Evolutionary conservation across 2,329 filamentous ascomycete genomes (phyloP).

Genomic region (Fusarium sp.): DNA sequence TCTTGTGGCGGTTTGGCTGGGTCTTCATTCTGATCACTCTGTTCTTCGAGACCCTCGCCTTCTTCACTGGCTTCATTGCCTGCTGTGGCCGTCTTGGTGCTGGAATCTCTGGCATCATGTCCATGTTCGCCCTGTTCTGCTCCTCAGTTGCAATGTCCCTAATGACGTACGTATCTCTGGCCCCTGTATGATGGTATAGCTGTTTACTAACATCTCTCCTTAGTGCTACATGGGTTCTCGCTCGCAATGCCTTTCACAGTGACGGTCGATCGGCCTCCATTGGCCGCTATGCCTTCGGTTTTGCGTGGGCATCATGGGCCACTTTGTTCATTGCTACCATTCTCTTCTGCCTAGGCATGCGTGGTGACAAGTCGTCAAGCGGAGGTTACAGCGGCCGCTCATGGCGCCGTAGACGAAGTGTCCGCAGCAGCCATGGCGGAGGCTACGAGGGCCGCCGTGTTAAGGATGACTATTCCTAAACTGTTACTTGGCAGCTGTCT

Average conservation of each 20-base stretch:
- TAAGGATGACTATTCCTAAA: slow-evolving; percentile 75
- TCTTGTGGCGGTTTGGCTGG: slow-evolving; percentile 92
- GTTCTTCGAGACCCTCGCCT: slow-evolving; percentile 76
- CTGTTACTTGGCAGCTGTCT: background rate
- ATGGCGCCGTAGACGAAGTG: slow-evolving; percentile 47
- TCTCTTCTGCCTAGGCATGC: slow-evolving; percentile 72
- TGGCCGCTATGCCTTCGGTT: slow-evolving; percentile 77
- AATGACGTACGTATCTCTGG: slow-evolving; percentile 72
- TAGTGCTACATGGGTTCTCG: slow-evolving; percentile 71
- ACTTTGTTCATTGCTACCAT: slow-evolving; percentile 72
- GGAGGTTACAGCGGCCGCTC: slow-evolving; percentile 46
- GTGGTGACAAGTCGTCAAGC: slow-evolving; percentile 55
- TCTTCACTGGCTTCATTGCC: slow-evolving; percentile 75
- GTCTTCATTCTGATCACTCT: slow-evolving; percentile 88
- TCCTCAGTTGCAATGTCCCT: slow-evolving; percentile 72
- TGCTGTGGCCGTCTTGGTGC: slow-evolving; percentile 77
- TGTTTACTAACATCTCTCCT: slow-evolving; percentile 6
- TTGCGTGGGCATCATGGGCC: slow-evolving; percentile 78
- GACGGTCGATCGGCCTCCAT: slow-evolving; percentile 67
- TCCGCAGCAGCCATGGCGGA: slow-evolving; percentile 49
- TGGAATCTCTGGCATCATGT: slow-evolving; percentile 69
- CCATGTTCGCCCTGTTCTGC: slow-evolving; percentile 73
- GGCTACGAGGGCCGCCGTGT: slow-evolving; percentile 63
- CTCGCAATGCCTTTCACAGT: slow-evolving; percentile 71
- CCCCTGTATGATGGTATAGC: background rate